Conservation (phyloP, 2,329 filamentous ascomycete species). For the Cadophora gregata region DNA sequence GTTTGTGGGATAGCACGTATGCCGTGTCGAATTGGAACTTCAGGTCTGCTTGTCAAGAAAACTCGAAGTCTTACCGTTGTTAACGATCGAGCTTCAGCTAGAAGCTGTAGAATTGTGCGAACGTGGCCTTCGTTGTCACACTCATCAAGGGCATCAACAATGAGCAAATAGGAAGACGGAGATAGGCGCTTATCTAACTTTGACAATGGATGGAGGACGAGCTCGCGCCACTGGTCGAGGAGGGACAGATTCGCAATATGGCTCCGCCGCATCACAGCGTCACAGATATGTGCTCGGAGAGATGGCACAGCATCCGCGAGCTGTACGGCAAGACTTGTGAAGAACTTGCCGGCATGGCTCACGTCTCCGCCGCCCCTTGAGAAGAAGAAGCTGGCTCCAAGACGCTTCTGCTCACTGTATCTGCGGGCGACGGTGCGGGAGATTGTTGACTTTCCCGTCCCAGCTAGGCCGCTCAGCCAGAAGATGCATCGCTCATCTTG, state of each 20-base stretch:
- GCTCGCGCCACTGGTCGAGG: constrained; percentile 43
- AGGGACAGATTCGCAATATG: constrained; percentile 14
- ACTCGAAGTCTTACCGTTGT: constrained; percentile 35
- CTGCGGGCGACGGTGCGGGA: neutral
- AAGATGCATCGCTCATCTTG: constrained; percentile 14
- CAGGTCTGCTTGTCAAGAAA: constrained; percentile 43
- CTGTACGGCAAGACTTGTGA: constrained; percentile 9
- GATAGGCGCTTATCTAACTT: neutral
- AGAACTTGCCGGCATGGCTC: constrained; percentile 8
- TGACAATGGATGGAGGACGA: constrained; percentile 49
- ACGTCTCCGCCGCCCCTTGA: constrained; percentile 11
- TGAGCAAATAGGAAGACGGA: constrained; percentile 24
- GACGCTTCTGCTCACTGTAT: constrained; percentile 6
- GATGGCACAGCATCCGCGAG: neutral
- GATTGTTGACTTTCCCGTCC: constrained; percentile 15
- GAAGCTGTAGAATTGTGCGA: constrained; percentile 34
- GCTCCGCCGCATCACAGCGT: neutral
- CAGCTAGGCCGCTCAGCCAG: constrained; percentile 6
- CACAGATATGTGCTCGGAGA: constrained; percentile 5
- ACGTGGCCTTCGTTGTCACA: constrained; percentile 38
- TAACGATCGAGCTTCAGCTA: constrained; percentile 27
- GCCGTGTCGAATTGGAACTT: constrained; percentile 35
- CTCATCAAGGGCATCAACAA: constrained; percentile 45
- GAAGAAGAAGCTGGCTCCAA: constrained; percentile 19
- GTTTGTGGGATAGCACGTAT: constrained; percentile 29